phyloP scores from a whole-genome alignment of 345 rosid species.

The Lenwebbia sp. region DNA sequence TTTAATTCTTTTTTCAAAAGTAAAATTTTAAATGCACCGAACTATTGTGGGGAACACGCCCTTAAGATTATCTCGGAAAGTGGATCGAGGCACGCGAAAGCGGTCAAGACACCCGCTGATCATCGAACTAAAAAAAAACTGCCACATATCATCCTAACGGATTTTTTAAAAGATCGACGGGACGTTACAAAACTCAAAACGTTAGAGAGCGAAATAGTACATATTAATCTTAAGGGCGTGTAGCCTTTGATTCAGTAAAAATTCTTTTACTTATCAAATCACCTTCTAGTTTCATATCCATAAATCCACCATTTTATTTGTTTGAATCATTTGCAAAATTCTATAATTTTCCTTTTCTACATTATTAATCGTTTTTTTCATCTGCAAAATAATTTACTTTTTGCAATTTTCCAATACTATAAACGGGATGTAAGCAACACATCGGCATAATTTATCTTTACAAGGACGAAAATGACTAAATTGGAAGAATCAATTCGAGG shows the following conservation, averaged over 20 bases:
- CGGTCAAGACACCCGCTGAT: rapidly evolving
- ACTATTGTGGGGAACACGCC: neutral
- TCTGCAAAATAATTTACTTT: neutral
- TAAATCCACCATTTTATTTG: neutral
- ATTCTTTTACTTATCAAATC: neutral
- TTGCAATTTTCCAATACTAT: neutral
- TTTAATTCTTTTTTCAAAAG: neutral
- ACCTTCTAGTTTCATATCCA: neutral
- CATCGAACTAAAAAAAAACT: neutral
- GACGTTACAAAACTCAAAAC: neutral
- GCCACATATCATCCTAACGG: neutral
- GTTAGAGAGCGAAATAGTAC: neutral
- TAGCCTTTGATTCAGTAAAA: neutral
- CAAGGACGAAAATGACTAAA: neutral
- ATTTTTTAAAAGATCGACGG: neutral
- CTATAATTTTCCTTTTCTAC: neutral
- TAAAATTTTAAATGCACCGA: neutral
- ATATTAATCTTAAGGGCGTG: no score
- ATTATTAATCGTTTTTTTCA: neutral
- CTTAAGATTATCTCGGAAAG: neutral
- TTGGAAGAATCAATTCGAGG: neutral
- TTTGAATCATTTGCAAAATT: neutral
- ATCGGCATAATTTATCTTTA: neutral
- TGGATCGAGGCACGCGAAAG: neutral
- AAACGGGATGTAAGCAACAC: neutral